These are phyloP conservation scores for Solanum habrochaites DNA, from an alignment of 257 asterid genomes.

Conservation along the genomic window DNA sequence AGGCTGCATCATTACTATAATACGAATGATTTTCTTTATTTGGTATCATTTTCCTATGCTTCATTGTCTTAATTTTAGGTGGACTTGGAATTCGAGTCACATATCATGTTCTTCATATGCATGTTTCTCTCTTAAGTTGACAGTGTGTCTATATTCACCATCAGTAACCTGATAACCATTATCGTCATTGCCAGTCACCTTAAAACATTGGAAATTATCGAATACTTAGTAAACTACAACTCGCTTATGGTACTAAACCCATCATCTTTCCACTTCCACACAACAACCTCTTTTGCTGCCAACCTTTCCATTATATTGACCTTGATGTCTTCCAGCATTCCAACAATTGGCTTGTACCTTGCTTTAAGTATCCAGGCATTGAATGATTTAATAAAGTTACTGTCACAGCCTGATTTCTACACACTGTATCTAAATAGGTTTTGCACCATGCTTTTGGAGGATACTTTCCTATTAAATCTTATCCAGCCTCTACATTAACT, in stretches of 20 bases:
- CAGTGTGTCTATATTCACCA: neutral
- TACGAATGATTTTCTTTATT: no score
- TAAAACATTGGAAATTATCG: no score
- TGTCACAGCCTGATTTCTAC: neutral
- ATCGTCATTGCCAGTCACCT: neutral
- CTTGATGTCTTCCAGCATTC: neutral
- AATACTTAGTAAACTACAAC: neutral
- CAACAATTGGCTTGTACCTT: neutral
- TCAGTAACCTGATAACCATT: neutral
- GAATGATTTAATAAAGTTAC: no score
- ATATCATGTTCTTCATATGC: neutral
- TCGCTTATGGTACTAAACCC: neutral
- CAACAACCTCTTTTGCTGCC: neutral
- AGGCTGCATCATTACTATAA: neutral
- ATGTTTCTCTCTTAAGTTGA: neutral
- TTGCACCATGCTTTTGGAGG: neutral
- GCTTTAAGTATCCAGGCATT: neutral
- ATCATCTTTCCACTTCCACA: neutral
- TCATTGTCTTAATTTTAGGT: neutral
- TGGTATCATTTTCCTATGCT: neutral
- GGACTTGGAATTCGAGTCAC: neutral
- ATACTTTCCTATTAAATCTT: neutral
- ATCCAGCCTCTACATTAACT: neutral
- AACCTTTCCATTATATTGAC: neutral
- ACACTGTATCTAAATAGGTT: neutral